These are phyloP conservation scores for Leccinum rimulosum DNA, from an alignment of 768 basidiomycete genomes.

Conservation along the genomic window DNA sequence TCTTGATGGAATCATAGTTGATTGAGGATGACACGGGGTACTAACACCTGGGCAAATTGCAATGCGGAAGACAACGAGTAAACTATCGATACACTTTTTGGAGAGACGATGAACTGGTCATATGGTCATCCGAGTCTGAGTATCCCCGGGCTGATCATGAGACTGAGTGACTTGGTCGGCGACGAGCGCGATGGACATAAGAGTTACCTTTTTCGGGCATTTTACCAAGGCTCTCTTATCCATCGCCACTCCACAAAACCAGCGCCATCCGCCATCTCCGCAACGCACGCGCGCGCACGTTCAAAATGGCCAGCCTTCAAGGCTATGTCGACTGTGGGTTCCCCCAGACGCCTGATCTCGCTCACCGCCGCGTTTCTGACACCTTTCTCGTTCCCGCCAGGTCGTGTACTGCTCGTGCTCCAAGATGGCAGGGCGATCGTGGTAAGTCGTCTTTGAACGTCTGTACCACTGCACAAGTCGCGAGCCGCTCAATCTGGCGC, in stretches of 20 bases:
- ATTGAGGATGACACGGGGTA: no score
- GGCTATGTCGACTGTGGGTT: constrained; percentile 85
- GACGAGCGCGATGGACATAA: no score
- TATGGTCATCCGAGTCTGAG: no score
- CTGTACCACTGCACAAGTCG: background rate
- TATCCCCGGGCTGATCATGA: no score
- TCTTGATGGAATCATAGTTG: no score
- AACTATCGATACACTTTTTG: no score
- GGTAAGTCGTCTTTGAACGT: constrained; percentile 44
- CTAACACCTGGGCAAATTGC: no score
- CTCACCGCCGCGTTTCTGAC: background rate
- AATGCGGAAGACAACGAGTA: no score
- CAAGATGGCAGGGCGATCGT: constrained; percentile 96
- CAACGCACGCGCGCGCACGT: constrained; percentile 17
- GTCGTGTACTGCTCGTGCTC: background rate
- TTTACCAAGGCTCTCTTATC: background rate
- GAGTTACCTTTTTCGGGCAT: background rate
- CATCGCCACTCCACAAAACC: background rate
- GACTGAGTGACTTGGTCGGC: no score
- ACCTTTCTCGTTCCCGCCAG: background rate
- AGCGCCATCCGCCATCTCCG: constrained; percentile 3
- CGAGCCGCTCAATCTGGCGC: background rate
- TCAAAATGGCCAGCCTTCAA: constrained; percentile 57
- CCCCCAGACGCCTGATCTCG: background rate
- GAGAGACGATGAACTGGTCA: no score